These are phyloP conservation scores for Penicillium brevicompactum DNA, from an alignment of 2,329 filamentous ascomycete genomes.

Conservation along the genomic window DNA sequence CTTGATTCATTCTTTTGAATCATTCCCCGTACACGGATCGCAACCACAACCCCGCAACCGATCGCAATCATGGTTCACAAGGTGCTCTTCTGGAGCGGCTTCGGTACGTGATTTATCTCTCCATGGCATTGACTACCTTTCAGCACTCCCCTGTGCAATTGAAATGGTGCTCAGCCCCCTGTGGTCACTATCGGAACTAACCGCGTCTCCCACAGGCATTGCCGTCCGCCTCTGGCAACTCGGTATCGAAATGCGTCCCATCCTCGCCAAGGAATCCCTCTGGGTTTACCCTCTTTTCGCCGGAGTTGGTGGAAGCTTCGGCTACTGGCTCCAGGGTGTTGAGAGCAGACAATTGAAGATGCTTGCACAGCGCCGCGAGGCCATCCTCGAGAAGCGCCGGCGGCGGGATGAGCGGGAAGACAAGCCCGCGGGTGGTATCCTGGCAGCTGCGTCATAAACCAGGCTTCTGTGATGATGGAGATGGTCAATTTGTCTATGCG, in stretches of 20 bases:
- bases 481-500: slow-evolving; percentile 23
- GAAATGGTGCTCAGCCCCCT: not conserved
- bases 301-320: slow-evolving; percentile 83
- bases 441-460: slow-evolving; percentile 42
- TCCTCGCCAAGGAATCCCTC: slow-evolving; percentile 80
- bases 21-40: slow-evolving; percentile 2
- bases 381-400: slow-evolving; percentile 85
- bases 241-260: slow-evolving; percentile 95
- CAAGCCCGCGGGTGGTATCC: slow-evolving; percentile 35
- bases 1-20: slow-evolving; percentile 5
- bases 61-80: slow-evolving; percentile 50
- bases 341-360: slow-evolving; percentile 78
- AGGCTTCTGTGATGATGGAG: slow-evolving; percentile 12
- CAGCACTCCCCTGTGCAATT: not conserved
- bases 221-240: slow-evolving; percentile 94
- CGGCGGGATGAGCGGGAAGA: slow-evolving; percentile 70
- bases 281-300: slow-evolving; percentile 94
- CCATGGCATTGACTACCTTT: not conserved
- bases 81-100: slow-evolving; percentile 65
- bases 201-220: slow-evolving; percentile 63
- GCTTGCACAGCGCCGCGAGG: slow-evolving; percentile 75
- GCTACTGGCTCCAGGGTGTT: slow-evolving; percentile 94
- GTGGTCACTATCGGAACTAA: slow-evolving; percentile 11
- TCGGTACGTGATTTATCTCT: slow-evolving; percentile 66
- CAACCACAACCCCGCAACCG: slow-evolving; percentile 22